These are phyloP conservation scores for Phragmites australis DNA, from an alignment of 176 grass and related monocot genomes.

Conservation along the genomic window DNA sequence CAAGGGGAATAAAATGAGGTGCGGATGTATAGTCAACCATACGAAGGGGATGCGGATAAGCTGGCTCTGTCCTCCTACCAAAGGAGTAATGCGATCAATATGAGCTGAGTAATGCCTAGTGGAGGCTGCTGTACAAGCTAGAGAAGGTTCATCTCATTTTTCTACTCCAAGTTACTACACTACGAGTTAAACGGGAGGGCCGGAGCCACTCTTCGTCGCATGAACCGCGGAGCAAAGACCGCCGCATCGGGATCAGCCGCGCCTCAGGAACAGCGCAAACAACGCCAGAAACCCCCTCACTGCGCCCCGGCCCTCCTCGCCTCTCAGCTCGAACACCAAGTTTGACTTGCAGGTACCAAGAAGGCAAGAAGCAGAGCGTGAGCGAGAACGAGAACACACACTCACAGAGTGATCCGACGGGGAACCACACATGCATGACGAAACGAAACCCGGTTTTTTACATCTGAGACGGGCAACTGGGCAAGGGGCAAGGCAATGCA, in stretches of 20 bases:
- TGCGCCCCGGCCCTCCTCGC: not conserved
- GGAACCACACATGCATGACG: not conserved
- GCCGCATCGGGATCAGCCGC: slow-evolving; percentile 47
- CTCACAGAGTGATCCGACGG: not conserved
- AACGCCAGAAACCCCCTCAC: not conserved
- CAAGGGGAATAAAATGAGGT: not conserved
- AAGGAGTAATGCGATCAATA: not conserved
- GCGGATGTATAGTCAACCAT: not conserved
- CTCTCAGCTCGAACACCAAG: slow-evolving; percentile 14
- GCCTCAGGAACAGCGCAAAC: not conserved
- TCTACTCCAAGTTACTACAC: not conserved
- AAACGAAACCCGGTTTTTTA: not conserved
- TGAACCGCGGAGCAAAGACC: slow-evolving; percentile 42
- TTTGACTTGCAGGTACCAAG: slow-evolving; percentile 46
- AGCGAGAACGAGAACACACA: not conserved
- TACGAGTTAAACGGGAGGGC: not conserved
- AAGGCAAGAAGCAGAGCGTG: not conserved
- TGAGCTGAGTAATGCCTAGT: too few relatives aligned
- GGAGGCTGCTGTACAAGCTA: not conserved
- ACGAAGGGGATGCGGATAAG: not conserved
- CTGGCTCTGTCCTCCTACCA: not conserved
- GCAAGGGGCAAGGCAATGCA: not conserved
- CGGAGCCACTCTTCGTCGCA: not conserved
- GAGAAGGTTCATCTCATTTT: not conserved
- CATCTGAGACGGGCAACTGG: not conserved